A percentile compares a stretch with the other conserved stretches of the same genome.
Evolutionary conservation across 331 rosid species (phyloP).

Genomic region (Cydonia oblonga): DNA sequence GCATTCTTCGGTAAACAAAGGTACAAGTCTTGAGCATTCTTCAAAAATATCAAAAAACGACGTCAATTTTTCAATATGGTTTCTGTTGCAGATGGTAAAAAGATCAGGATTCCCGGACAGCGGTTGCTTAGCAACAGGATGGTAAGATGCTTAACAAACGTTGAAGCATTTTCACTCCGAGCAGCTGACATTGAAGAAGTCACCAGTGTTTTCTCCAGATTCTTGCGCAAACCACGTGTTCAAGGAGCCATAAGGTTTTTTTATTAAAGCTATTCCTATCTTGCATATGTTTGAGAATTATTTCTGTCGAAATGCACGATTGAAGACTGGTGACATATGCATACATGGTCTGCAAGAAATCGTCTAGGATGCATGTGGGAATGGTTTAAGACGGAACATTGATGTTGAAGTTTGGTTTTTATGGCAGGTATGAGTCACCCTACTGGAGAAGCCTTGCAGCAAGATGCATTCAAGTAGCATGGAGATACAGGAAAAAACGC

Average conservation of each 20-base stretch:
- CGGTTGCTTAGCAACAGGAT: conserved; percentile 45
- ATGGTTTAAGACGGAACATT: too few relatives aligned
- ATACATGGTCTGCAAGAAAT: neutral
- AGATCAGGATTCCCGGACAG: conserved; percentile 39
- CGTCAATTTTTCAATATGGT: neutral
- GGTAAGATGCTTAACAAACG: conserved; percentile 51
- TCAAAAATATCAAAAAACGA: conserved; percentile 23
- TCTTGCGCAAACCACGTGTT: conserved; percentile 55
- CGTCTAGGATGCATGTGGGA: neutral
- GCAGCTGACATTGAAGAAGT: conserved; percentile 70
- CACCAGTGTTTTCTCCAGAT: conserved; percentile 55
- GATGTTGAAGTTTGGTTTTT: neutral
- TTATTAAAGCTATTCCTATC: neutral
- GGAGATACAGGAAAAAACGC: conserved; percentile 60
- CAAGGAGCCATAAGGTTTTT: conserved; percentile 66
- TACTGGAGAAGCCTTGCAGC: conserved; percentile 71
- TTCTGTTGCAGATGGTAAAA: conserved; percentile 48
- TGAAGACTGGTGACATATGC: neutral
- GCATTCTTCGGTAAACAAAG: conserved; percentile 64
- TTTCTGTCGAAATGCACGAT: neutral
- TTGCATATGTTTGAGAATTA: neutral
- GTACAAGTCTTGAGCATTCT: conserved; percentile 60
- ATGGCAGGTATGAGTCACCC: conserved; percentile 53
- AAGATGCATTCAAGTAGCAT: conserved; percentile 64
- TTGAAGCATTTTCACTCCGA: conserved; percentile 69